A percentile compares a stretch with the other conserved stretches of the same genome.
phyloP scores from a whole-genome alignment of 148 eudicot genomes.

The Camellia granthamiana region DNA sequence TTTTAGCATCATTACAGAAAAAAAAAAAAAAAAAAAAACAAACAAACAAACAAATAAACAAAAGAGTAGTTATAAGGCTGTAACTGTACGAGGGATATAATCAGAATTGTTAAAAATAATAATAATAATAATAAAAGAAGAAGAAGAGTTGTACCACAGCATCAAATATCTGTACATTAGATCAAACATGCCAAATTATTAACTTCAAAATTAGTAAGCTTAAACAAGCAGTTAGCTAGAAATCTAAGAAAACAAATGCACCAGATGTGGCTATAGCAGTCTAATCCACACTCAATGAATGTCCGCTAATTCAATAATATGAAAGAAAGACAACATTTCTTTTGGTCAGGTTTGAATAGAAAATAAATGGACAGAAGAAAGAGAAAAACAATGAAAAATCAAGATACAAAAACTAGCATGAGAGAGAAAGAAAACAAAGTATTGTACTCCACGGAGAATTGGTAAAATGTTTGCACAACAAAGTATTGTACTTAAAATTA shows the following conservation, averaged over 20 bases:
- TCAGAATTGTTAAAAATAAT: no score
- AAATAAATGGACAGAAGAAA: no score
- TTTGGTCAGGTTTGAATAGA: no score
- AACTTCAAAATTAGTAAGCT: neutral
- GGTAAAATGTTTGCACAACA: neutral
- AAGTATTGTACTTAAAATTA: neutral
- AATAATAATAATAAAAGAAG: neutral
- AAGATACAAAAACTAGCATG: no score
- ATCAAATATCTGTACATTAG: neutral
- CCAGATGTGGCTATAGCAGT: neutral
- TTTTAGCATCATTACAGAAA: conserved; percentile 14
- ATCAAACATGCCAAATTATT: neutral
- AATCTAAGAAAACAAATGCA: neutral
- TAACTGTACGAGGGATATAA: no score
- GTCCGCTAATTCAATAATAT: no score
- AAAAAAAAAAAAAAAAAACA: neutral
- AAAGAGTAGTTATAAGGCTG: neutral
- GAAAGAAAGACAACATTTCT: no score
- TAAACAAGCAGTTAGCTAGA: neutral
- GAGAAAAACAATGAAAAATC: no score
- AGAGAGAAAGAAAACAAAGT: no score
- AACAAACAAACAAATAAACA: neutral
- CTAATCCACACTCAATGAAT: neutral
- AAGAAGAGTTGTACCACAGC: neutral
- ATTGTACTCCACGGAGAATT: neutral